Evolutionary conservation across 257 asterid species (phyloP), one percentile per base, ranked within the genome.

Genomic region (Nicotiana obtusifolia): DNA sequence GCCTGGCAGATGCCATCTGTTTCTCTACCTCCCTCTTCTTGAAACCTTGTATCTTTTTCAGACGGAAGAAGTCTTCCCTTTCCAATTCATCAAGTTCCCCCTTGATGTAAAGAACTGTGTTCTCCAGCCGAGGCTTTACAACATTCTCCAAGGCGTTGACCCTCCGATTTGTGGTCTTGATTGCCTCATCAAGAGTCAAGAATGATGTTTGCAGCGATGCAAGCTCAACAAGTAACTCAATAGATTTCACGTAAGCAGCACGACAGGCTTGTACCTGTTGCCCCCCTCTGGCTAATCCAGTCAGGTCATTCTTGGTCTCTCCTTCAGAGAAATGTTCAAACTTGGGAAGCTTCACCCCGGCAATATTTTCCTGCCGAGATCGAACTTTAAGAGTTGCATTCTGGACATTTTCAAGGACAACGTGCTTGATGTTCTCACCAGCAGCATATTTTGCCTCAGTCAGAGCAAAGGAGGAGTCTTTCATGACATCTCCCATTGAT

Each of bases 201-300:
- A 88, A 88, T 44, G 91, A 88, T 61, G 91, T 88, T 78, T 86
- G 91, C 57, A 88, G 86, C 5, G 91, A 88, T 0, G 91, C 91
- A 44, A 88, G 91, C 78, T 88, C 91, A 30, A 86, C 91, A 81
- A 86, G 89, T 31, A 86, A 83, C 82, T 88, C 91, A 61, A 88
- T 86, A 49, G 91, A 86, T 78, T 88, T 88, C 54, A 88, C 91
- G 53, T 88, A 88, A 16, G 91, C 87, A 83, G 67, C 80, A 57
- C 88, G 87, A 8, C 91, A 88, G 57, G 91, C 91, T 71, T 88
- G 91, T 76, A 88, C 88, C 85, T 86, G 91, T 67, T 88, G 91
- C 66, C 91, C 91, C 24, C 89, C 91, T 76, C 89, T 84, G 5
- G 89, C 91, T 59, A 88, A 84, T 57, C 91, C 91, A 65, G 91